Evolutionary conservation across 257 asterid genomes (phyloP).

Genomic region (Nicotiana benthamiana): DNA sequence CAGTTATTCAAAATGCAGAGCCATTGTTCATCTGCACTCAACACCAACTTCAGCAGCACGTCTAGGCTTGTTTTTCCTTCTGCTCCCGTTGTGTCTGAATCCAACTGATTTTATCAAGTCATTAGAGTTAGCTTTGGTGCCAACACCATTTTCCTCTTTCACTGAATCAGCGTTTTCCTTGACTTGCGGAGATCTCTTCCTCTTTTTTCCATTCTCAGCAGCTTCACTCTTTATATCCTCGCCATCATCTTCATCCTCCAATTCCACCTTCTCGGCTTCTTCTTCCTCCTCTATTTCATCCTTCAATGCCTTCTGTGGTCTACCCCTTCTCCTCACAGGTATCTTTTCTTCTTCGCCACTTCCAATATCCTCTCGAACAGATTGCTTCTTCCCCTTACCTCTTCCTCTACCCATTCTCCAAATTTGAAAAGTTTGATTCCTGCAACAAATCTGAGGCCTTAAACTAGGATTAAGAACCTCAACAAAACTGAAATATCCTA

Average conservation of each 20-base stretch:
- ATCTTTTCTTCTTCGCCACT: constrained; percentile 72
- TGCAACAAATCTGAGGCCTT: constrained; percentile 23
- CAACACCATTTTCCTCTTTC: constrained; percentile 40
- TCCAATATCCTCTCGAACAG: constrained; percentile 36
- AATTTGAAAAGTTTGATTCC: constrained; percentile 20
- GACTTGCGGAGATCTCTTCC: constrained; percentile 42
- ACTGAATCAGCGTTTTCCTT: constrained; percentile 38
- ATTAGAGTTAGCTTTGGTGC: constrained; percentile 22
- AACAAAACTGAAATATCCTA: background rate
- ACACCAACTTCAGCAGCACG: constrained; percentile 90
- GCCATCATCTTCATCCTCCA: constrained; percentile 34
- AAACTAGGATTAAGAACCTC: background rate
- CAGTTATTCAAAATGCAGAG: background rate
- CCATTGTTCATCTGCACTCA: constrained; percentile 48
- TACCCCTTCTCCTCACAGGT: constrained; percentile 58
- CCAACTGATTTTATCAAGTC: constrained; percentile 41
- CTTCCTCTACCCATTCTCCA: constrained; percentile 68
- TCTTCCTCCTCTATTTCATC: constrained; percentile 45
- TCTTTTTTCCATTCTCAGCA: constrained; percentile 44
- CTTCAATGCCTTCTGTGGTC: constrained; percentile 51
- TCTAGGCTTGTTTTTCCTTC: constrained; percentile 86
- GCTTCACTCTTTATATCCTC: constrained; percentile 37
- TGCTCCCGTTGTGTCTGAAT: constrained; percentile 53
- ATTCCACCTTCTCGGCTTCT: constrained; percentile 37
- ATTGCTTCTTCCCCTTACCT: constrained; percentile 69